Conservation (phyloP, 768 basidiomycete genomes). For the Mycena metata region DNA sequence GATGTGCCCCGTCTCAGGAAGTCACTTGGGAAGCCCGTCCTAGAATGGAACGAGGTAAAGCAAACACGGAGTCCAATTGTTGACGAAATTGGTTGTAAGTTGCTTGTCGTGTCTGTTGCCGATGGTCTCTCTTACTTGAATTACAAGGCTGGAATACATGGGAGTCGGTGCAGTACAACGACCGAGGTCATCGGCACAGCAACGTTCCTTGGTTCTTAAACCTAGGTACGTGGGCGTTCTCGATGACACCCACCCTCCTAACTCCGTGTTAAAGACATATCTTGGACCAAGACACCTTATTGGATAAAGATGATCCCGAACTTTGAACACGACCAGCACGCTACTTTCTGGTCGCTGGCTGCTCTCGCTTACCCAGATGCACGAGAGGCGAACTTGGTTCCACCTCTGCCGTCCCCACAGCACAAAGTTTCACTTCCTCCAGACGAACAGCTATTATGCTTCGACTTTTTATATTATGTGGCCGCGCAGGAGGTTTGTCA, state of each 20-base stretch:
- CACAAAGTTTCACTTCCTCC: constrained; percentile 38
- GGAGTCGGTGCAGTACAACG: constrained; percentile 16
- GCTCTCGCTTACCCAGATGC: constrained; percentile 38
- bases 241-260: neutral
- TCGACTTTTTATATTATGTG: constrained; percentile 43
- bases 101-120: no score
- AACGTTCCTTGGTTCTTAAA: constrained; percentile 28
- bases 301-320: constrained; percentile 44
- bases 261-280: constrained; percentile 42
- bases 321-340: constrained; percentile 38
- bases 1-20: constrained; percentile 49
- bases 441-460: constrained; percentile 43
- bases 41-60: constrained; percentile 57
- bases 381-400: constrained; percentile 30
- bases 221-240: constrained; percentile 38
- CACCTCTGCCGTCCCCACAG: constrained; percentile 35
- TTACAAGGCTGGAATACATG: constrained; percentile 41
- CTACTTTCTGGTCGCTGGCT: constrained; percentile 44
- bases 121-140: no score
- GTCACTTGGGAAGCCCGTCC: constrained; percentile 45
- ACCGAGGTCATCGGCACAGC: constrained; percentile 35
- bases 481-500: constrained; percentile 40
- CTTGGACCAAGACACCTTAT: constrained; percentile 41
- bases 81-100: constrained; percentile 47
- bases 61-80: constrained; percentile 12